Conservation (phyloP, 1,284 basidiomycete species). For the Ganoderma lingzhi region DNA sequence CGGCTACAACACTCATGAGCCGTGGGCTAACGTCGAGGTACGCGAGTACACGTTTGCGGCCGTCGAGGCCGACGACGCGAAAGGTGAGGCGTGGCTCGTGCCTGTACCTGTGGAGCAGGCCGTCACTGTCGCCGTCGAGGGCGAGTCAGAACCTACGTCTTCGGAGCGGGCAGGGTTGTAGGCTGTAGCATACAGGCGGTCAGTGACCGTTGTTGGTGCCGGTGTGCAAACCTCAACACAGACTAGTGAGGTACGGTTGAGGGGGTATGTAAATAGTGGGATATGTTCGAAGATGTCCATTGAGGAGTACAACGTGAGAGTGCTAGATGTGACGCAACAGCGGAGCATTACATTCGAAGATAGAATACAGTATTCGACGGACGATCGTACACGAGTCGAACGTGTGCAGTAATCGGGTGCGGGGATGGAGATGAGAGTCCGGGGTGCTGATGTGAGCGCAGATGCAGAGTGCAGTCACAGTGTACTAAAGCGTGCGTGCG, state of each 20-base stretch:
- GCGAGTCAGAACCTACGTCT: slow-evolving; percentile 38
- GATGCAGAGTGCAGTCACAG: slow-evolving; percentile 11
- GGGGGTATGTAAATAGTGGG: not conserved
- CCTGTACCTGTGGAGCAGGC: slow-evolving; percentile 30
- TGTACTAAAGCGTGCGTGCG: slow-evolving; percentile 13
- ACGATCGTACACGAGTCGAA: slow-evolving; percentile 12
- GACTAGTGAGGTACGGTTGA: not conserved
- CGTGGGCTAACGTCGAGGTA: slow-evolving; percentile 45
- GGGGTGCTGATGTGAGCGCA: slow-evolving; percentile 4
- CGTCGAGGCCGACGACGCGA: slow-evolving; percentile 38
- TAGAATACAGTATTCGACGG: slow-evolving; percentile 10
- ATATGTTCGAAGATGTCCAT: not conserved
- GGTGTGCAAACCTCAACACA: not conserved
- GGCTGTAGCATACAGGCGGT: no score
- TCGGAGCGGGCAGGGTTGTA: slow-evolving; percentile 25
- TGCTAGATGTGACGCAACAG: slow-evolving; percentile 5
- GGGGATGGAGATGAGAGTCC: not conserved
- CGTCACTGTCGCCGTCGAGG: slow-evolving; percentile 32
- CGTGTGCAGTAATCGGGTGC: slow-evolving; percentile 5
- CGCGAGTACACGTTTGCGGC: slow-evolving; percentile 41
- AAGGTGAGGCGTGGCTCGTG: slow-evolving; percentile 39
- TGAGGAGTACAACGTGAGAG: slow-evolving; percentile 1
- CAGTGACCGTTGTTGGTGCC: no score
- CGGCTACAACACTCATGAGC: slow-evolving; percentile 35
- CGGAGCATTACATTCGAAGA: slow-evolving; percentile 25